Conservation (phyloP, 23 red algal species). For the Agarophyton chilense region DNA sequence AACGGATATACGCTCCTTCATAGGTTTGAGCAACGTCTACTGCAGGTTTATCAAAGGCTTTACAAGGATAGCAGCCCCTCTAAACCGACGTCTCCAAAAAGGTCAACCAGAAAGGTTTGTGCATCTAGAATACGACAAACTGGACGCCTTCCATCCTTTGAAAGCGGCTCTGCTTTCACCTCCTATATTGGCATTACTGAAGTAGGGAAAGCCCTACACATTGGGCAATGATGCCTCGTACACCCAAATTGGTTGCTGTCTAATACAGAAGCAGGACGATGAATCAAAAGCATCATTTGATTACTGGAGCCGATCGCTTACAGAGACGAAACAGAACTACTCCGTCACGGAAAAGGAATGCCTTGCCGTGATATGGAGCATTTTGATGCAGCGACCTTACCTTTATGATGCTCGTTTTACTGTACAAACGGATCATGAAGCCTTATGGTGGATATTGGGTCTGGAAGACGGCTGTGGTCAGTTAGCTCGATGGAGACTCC, state of each 20-base stretch:
- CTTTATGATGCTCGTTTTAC: conserved; percentile 24
- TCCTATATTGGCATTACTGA: conserved; percentile 4
- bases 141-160: no score
- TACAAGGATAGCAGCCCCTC: no score
- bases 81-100: no score
- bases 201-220: background rate
- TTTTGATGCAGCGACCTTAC: conserved; percentile 8
- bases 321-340: conserved; percentile 14
- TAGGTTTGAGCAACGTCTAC: no score
- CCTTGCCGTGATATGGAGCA: conserved; percentile 47
- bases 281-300: background rate
- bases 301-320: conserved; percentile 35
- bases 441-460: conserved; percentile 38
- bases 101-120: no score
- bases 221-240: conserved; percentile 1
- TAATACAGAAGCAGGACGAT: conserved; percentile 11
- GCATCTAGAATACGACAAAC: no score
- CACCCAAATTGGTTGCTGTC: conserved; percentile 1
- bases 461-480: background rate
- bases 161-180: no score
- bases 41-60: no score
- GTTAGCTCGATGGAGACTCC: conserved; percentile 7
- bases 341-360: conserved; percentile 7
- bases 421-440: conserved; percentile 24
- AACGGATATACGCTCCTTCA: no score